Conservation (phyloP, 176 grass and related monocot species). For the Alloteropsis semialata region DNA sequence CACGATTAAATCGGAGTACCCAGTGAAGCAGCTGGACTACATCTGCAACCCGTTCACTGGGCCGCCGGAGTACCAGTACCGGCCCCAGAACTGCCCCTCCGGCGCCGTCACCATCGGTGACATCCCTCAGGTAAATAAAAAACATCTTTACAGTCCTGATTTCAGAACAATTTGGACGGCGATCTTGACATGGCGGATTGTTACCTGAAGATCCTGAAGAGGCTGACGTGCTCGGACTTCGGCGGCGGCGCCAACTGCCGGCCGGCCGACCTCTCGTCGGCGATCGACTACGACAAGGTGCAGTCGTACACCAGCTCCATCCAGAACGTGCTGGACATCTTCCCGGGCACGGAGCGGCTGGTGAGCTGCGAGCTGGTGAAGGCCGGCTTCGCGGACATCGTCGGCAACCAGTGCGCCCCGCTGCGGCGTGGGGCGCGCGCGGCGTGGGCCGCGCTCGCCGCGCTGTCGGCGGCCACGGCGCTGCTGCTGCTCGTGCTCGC, state of each 20-base stretch:
- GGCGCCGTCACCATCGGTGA: conserved; percentile 77
- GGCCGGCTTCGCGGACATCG: conserved; percentile 75
- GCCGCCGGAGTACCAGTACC: conserved; percentile 71
- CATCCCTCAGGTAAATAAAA: conserved; percentile 62
- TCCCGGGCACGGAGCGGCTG: conserved; percentile 77
- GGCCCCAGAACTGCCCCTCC: conserved; percentile 70
- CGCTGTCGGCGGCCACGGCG: conserved; percentile 41
- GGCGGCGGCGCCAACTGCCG: conserved; percentile 47
- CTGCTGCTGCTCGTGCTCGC: conserved; percentile 21
- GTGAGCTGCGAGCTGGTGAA: conserved; percentile 68
- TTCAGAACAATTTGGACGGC: neutral
- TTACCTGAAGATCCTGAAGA: conserved; percentile 54
- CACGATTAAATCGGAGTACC: conserved; percentile 46
- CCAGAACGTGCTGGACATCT: conserved; percentile 85
- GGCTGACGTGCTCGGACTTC: conserved; percentile 65
- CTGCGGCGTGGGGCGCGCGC: conserved; percentile 40
- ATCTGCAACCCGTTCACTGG: conserved; percentile 92
- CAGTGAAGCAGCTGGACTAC: conserved; percentile 60
- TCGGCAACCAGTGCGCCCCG: conserved; percentile 59
- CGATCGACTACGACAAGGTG: conserved; percentile 74
- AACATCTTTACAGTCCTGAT: too few species aligned
- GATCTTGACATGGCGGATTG: neutral
- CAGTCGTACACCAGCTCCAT: conserved; percentile 78
- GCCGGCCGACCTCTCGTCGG: conserved; percentile 52
- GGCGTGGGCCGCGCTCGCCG: conserved; percentile 51